Evolutionary conservation across 1,139 yeast genomes (phyloP), one percentile per base, ranked within the genome.

Genomic region (Protomyces inouyei): DNA sequence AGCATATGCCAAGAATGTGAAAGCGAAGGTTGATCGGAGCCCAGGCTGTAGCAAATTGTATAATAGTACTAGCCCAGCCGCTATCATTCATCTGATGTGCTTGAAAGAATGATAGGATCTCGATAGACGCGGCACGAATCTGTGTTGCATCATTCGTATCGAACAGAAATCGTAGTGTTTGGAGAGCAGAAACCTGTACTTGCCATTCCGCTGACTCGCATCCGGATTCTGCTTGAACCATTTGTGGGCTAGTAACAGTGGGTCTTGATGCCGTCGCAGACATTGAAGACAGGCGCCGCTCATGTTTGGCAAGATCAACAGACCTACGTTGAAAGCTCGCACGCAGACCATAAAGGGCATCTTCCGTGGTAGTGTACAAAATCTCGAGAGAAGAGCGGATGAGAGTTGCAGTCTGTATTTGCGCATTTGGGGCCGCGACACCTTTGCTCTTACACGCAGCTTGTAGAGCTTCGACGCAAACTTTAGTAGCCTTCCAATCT

Each of bases 21-120:
- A 89, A 92, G 68, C 98, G 79, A 67, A 90, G 78, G 72, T 91
- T 97, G 18, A 93, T 96, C 0, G 96, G 98, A 6, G 90, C 83
- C 84, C 93, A 90, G 55, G 84, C 82, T 10, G 90, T 84, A 66
- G 89, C 82, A 68, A 85, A 78, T 68, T 85, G 87, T 59, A 89
- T 76, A 64, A 91, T 78, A 2, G 79, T 75, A 35, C 81, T 78
- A 1, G 84, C 79, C 92, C 92, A 86, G 6, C 70, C 70, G 10
- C 71, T 69, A 68, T 78, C 64, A 12, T 28, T 21, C 8, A 67
- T 60, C 16, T 68, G 55, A 28, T 69, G 68, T 18, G 65, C 67
- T 9, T 76, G 64, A 25, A 77, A 68, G 67, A 72, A 78, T 1
- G 69, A 67, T n/a, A 76, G 71, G 23, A 79, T 69, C 1, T 76